Percentiles rank a stretch among this genome's conserved stretches.
phyloP scores from a whole-genome alignment of 495 filamentous ascomycete species.

The Corynascus novoguineensis region DNA sequence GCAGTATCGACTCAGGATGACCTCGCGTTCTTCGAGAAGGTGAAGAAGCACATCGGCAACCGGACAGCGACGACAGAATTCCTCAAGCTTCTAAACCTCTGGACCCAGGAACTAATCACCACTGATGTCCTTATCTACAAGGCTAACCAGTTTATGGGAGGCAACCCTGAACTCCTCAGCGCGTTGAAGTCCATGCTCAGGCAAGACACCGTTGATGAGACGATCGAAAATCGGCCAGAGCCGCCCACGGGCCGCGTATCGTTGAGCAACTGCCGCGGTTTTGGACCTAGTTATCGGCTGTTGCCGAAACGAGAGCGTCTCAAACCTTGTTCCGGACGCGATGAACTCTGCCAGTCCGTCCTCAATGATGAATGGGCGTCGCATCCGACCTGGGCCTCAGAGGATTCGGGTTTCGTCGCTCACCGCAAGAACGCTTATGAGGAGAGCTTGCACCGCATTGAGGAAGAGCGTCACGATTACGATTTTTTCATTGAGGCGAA shows the following conservation, averaged over 20 bases:
- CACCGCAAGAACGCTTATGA: conserved; percentile 94
- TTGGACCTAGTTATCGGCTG: conserved; percentile 90
- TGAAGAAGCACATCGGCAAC: conserved; percentile 93
- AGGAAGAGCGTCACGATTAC: conserved; percentile 98
- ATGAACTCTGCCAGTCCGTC: conserved; percentile 84
- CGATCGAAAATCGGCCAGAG: conserved; percentile 71
- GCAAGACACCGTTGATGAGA: conserved; percentile 63
- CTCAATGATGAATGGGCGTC: conserved; percentile 98
- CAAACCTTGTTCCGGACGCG: conserved; percentile 84
- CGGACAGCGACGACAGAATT: conserved; percentile 90
- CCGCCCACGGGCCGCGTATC: conserved; percentile 71
- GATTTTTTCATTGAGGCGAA: conserved; percentile 97
- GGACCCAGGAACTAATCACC: conserved; percentile 83
- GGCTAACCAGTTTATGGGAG: conserved; percentile 78
- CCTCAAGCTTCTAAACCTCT: conserved; percentile 90
- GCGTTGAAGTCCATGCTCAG: conserved; percentile 78
- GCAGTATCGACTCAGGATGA: conserved; percentile 64
- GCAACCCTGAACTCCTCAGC: conserved; percentile 77
- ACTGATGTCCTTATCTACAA: conserved; percentile 73
- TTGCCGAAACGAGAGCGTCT: conserved; percentile 83
- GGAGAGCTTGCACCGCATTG: conserved; percentile 88
- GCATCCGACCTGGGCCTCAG: conserved; percentile 97
- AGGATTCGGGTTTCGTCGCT: conserved; percentile 96
- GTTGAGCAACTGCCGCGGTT: conserved; percentile 84
- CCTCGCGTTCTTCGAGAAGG: conserved; percentile 87